phyloP scores from a whole-genome alignment of 805 yeast genomes.

The Zygotorulaspora sp. region DNA sequence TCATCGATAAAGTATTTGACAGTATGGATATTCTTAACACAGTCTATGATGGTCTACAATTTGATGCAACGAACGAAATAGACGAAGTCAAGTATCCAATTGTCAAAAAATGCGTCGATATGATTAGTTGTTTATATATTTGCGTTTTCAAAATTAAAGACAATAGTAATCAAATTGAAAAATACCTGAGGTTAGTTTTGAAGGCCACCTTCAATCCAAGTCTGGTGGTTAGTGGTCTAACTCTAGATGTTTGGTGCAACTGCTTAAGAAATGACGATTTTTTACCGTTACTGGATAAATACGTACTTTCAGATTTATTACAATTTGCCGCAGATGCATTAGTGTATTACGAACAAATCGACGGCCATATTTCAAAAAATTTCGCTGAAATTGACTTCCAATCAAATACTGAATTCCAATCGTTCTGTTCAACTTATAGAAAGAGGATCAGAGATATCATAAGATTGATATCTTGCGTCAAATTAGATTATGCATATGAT shows the following conservation, averaged over 20 bases:
- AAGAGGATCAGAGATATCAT: slow-evolving; percentile 87
- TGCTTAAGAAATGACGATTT: slow-evolving; percentile 77
- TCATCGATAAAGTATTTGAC: slow-evolving; percentile 76
- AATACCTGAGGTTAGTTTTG: slow-evolving; percentile 69
- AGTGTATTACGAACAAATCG: slow-evolving; percentile 66
- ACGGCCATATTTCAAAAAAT: slow-evolving; percentile 57
- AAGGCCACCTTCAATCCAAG: slow-evolving; percentile 81
- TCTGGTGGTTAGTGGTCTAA: slow-evolving; percentile 82
- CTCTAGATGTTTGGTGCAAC: slow-evolving; percentile 92
- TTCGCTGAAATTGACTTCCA: slow-evolving; percentile 86
- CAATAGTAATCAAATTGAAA: slow-evolving; percentile 51
- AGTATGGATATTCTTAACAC: slow-evolving; percentile 67
- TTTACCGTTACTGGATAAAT: slow-evolving; percentile 43
- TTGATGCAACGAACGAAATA: slow-evolving; percentile 59
- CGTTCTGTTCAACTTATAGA: slow-evolving; percentile 74
- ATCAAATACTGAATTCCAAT: slow-evolving; percentile 69
- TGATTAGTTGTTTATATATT: slow-evolving; percentile 48
- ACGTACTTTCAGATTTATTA: slow-evolving; percentile 57
- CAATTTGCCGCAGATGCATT: slow-evolving; percentile 75
- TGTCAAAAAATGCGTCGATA: slow-evolving; percentile 85
- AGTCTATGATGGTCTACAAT: slow-evolving; percentile 51
- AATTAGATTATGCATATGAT: slow-evolving; percentile 71
- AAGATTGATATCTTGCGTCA: slow-evolving; percentile 78
- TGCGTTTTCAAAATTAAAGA: slow-evolving; percentile 55
- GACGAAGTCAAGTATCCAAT: slow-evolving; percentile 79